These are phyloP conservation scores for Amphicarpaea edgeworthii DNA, from an alignment of 306 rosid species.

Conservation along the genomic window DNA sequence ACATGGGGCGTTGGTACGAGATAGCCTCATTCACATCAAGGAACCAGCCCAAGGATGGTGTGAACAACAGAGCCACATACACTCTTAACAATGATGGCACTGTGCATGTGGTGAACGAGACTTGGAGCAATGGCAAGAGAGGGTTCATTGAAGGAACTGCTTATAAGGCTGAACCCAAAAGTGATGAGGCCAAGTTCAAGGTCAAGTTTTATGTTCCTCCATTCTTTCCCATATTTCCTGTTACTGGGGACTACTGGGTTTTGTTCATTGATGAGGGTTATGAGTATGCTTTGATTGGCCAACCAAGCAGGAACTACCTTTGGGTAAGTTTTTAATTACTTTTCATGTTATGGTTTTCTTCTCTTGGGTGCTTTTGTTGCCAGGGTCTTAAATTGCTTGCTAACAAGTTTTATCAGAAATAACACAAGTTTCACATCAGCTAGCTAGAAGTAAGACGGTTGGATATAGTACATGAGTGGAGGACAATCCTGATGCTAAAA, in stretches of 20 bases:
- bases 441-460: no score
- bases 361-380: no score
- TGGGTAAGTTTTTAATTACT: no score
- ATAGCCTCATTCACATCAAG: no score
- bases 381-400: no score
- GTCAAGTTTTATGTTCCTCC: constrained; percentile 91
- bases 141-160: constrained; percentile 75
- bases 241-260: constrained; percentile 87
- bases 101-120: constrained; percentile 82
- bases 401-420: no score
- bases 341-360: no score
- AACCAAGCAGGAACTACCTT: constrained; percentile 73
- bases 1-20: no score
- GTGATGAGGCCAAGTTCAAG: constrained; percentile 90
- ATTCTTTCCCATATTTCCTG: constrained; percentile 79
- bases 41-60: constrained; percentile 76
- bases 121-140: constrained; percentile 72
- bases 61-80: constrained; percentile 86
- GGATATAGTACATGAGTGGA: no score
- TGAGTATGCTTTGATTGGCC: constrained; percentile 74
- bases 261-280: constrained; percentile 73
- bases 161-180: constrained; percentile 65
- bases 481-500: no score
- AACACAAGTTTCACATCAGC: no score
- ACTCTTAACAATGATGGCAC: constrained; percentile 67